phyloP scores from a whole-genome alignment of 306 rosid genomes.

The Inga leiocalycina region DNA sequence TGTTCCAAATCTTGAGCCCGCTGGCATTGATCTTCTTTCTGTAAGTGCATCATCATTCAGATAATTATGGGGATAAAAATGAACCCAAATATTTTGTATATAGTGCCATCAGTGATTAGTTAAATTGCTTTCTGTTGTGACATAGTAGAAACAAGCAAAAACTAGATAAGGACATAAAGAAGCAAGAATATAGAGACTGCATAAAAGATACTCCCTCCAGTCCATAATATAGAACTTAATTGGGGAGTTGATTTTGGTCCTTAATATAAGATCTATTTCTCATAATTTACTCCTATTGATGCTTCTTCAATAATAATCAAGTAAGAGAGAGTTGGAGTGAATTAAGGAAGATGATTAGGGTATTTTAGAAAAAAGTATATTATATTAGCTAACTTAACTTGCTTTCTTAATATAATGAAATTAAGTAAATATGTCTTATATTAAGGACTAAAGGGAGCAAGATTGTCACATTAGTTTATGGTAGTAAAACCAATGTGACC shows the following conservation, averaged over 20 bases:
- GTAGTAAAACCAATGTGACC: background rate
- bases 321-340: too few relatives aligned
- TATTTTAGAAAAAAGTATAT: too few relatives aligned
- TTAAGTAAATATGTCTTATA: too few relatives aligned
- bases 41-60: constrained; percentile 56
- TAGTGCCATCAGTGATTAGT: constrained; percentile 1
- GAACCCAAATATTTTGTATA: constrained; percentile 9
- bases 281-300: too few relatives aligned
- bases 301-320: too few relatives aligned
- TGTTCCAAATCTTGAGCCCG: constrained; percentile 84
- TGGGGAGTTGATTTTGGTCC: too few relatives aligned
- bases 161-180: constrained; percentile 7
- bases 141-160: constrained; percentile 20
- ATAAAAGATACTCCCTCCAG: background rate
- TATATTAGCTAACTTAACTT: too few relatives aligned
- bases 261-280: too few relatives aligned
- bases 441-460: too few relatives aligned
- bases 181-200: constrained; percentile 3
- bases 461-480: constrained; percentile 20
- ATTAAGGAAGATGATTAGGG: too few relatives aligned
- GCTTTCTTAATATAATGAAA: too few relatives aligned
- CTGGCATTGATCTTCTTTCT: constrained; percentile 86
- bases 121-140: constrained; percentile 4
- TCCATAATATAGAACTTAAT: too few relatives aligned
- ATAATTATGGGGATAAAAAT: constrained; percentile 22